A percentile compares a stretch with the other conserved stretches of the same genome.
Evolutionary conservation across 768 basidiomycete species (phyloP).

Genomic region (Ramaria rubella): DNA sequence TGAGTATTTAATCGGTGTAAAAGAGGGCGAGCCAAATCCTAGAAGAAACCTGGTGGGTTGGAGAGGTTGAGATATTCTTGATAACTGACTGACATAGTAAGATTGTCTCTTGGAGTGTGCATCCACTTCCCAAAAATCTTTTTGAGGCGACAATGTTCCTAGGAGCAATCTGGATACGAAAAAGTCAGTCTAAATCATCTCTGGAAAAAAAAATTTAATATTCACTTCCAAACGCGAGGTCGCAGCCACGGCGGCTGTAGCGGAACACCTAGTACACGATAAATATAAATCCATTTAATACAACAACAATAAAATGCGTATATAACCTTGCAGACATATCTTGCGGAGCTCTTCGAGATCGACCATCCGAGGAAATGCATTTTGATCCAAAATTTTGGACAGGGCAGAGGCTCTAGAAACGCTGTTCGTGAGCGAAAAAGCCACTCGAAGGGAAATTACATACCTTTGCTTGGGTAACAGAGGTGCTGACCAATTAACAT

Average conservation of each 20-base stretch:
- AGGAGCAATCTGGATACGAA: conserved; percentile 46
- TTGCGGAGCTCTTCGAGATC: conserved; percentile 50
- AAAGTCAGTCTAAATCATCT: conserved; percentile 1
- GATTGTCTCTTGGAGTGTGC: conserved; percentile 53
- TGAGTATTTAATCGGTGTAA: conserved; percentile 45
- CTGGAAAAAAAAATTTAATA: conserved; percentile 12
- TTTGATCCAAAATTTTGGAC: conserved; percentile 52
- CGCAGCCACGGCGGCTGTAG: conserved; percentile 71
- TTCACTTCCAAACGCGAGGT: conserved; percentile 73
- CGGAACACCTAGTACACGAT: conserved; percentile 50
- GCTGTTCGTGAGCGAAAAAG: conserved; percentile 3
- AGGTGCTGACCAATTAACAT: conserved; percentile 57
- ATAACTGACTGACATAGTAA: conserved; percentile 54
- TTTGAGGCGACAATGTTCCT: conserved; percentile 51
- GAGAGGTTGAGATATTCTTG: not conserved
- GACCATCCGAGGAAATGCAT: conserved; percentile 40
- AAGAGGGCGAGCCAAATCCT: conserved; percentile 67
- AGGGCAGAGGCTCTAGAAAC: conserved; percentile 46
- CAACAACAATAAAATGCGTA: not conserved
- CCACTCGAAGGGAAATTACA: not conserved
- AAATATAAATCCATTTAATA: conserved; percentile 8
- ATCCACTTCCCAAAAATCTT: conserved; percentile 54
- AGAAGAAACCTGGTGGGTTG: not conserved
- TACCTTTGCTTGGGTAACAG: conserved; percentile 57
- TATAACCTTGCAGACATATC: conserved; percentile 56